Conservation (phyloP, 2,329 filamentous ascomycete species). For the Penicillium brasilianum region DNA sequence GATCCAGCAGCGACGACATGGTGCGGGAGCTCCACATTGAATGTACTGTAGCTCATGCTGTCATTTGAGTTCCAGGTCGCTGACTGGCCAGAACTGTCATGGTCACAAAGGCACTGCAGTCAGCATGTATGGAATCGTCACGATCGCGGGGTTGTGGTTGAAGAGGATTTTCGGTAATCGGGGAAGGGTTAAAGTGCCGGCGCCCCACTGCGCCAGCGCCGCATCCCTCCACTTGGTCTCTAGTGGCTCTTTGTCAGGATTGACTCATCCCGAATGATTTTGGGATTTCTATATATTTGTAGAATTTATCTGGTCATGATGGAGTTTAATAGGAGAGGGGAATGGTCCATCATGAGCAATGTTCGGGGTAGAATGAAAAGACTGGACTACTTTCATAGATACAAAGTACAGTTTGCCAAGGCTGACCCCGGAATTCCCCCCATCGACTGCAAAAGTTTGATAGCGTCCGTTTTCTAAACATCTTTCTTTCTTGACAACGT, state of each 20-base stretch:
- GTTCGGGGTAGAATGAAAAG: background rate
- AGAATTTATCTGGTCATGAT: background rate
- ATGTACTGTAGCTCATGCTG: conserved; percentile 12
- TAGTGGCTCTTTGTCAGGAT: conserved; percentile 26
- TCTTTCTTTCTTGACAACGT: background rate
- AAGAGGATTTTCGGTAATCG: conserved; percentile 22
- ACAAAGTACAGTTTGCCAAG: background rate
- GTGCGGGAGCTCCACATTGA: background rate
- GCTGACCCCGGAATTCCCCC: conserved; percentile 1
- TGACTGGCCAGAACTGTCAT: background rate
- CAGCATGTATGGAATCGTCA: too few species aligned
- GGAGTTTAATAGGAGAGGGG: background rate
- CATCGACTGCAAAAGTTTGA: background rate
- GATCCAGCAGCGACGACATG: conserved; percentile 31
- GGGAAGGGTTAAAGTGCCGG: conserved; percentile 28
- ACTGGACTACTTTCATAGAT: too few species aligned
- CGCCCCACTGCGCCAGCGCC: conserved; percentile 21
- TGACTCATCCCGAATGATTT: conserved; percentile 22
- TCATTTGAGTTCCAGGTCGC: conserved; percentile 1
- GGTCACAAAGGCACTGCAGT: background rate
- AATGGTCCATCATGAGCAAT: background rate
- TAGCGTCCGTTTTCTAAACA: background rate
- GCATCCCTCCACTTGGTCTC: conserved; percentile 20
- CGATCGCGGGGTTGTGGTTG: background rate
- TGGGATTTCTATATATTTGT: background rate